These are phyloP conservation scores for Dothiorella sarmentorum DNA, from an alignment of 2,329 filamentous ascomycete genomes.

Conservation along the genomic window DNA sequence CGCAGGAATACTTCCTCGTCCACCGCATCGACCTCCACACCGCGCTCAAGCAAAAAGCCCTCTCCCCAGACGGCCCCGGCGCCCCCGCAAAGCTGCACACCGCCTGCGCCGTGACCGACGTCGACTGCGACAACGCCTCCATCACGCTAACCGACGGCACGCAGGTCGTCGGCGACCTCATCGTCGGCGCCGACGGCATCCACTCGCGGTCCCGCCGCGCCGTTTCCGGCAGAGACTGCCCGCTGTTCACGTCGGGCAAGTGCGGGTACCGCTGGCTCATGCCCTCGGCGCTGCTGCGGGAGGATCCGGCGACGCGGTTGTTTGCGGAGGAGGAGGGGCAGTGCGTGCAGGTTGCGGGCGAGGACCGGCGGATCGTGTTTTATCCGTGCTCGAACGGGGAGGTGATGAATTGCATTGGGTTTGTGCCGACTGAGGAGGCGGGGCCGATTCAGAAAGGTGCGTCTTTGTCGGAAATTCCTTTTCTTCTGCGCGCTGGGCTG, in stretches of 20 bases:
- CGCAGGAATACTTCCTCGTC: conserved; percentile 34
- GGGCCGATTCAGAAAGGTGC: neutral
- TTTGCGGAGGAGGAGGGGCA: conserved; percentile 39
- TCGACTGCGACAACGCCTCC: conserved; percentile 41
- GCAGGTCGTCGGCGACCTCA: conserved; percentile 45
- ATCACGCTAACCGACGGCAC: conserved; percentile 48
- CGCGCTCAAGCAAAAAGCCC: conserved; percentile 42
- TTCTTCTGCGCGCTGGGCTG: neutral
- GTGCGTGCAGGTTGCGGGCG: conserved; percentile 43
- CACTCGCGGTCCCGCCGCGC: conserved; percentile 30
- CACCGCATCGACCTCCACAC: conserved; percentile 55
- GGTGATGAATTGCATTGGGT: conserved; percentile 43
- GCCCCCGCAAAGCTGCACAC: conserved; percentile 41
- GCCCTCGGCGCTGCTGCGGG: conserved; percentile 41
- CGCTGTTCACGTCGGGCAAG: conserved; percentile 50
- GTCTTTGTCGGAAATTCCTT: too few species aligned
- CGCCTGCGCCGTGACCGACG: conserved; percentile 42
- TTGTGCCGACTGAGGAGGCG: neutral
- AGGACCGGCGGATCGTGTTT: conserved; percentile 45
- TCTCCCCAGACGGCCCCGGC: conserved; percentile 29
- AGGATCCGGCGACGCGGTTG: conserved; percentile 38
- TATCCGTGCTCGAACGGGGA: conserved; percentile 48
- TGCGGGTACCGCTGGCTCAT: conserved; percentile 58
- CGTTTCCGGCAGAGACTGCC: conserved; percentile 31
- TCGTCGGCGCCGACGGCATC: conserved; percentile 56